phyloP scores from a whole-genome alignment of 768 basidiomycete genomes.

The Glaciozyma martinii region DNA sequence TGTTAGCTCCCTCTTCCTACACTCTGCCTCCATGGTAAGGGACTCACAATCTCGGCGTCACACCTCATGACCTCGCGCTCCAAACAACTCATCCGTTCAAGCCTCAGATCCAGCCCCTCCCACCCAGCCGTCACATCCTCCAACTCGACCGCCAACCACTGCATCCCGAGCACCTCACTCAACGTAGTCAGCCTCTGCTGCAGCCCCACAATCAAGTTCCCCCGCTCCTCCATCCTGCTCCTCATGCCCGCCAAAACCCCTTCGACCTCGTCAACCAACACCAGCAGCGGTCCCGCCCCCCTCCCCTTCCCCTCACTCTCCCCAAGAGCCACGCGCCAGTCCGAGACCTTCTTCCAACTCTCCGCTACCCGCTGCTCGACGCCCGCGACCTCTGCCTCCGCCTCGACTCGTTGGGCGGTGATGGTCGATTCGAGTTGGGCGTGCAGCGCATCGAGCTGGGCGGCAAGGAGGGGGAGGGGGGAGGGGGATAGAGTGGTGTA shows the following conservation, averaged over 20 bases:
- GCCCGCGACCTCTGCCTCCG: conserved; percentile 2
- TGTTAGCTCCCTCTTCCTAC: background rate
- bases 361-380: conserved; percentile 56
- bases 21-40: background rate
- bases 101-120: conserved; percentile 60
- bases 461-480: conserved; percentile 1
- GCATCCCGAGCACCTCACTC: conserved; percentile 1
- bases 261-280: conserved; percentile 4
- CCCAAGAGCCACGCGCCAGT: conserved; percentile 54
- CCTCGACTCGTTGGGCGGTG: conserved; percentile 10
- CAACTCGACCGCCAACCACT: conserved; percentile 2
- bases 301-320: conserved; percentile 54
- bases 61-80: conserved; percentile 78
- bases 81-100: conserved; percentile 66
- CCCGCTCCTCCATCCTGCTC: conserved; percentile 43
- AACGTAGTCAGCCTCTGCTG: conserved; percentile 10
- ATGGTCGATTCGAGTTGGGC: conserved; percentile 1
- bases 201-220: conserved; percentile 24
- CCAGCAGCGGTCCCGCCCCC: conserved; percentile 31
- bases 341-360: conserved; percentile 64
- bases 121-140: conserved; percentile 36
- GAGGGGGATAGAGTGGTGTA: conserved; percentile 31
- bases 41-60: conserved; percentile 72
- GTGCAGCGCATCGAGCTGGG: background rate
- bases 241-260: conserved; percentile 43